Evolutionary conservation across 202 grass and related monocot species (phyloP).

Genomic region (Dendrocalamus latiflorus): DNA sequence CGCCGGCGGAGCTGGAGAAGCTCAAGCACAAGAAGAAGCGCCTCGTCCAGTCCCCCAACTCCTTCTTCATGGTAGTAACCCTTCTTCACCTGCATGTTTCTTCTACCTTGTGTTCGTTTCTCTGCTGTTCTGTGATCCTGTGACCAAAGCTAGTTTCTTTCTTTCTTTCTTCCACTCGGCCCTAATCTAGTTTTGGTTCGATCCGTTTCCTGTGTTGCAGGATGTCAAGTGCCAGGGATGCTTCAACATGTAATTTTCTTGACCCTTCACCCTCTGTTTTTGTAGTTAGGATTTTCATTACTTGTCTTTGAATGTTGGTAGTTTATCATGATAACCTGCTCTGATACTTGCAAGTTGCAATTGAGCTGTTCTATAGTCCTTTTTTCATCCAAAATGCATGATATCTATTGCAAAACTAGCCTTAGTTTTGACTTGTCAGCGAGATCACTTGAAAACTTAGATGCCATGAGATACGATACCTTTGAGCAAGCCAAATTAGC

Average conservation of each 20-base stretch:
- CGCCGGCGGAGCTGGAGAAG: slow-evolving; percentile 64
- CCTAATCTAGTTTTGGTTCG: neutral
- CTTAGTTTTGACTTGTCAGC: no score
- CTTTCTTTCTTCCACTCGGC: neutral
- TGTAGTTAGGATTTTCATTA: neutral
- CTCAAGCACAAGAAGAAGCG: slow-evolving; percentile 78
- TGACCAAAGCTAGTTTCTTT: neutral
- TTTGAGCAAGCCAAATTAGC: no score
- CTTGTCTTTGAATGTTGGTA: neutral
- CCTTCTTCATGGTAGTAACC: slow-evolving; percentile 60
- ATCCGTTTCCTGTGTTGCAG: slow-evolving; percentile 21
- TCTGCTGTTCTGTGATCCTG: neutral
- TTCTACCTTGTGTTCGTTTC: neutral
- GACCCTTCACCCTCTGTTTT: neutral
- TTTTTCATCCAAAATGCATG: neutral
- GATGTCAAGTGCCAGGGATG: slow-evolving; percentile 78
- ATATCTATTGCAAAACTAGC: neutral
- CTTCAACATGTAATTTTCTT: slow-evolving; percentile 58
- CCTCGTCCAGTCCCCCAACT: slow-evolving; percentile 75
- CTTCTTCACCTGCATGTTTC: neutral
- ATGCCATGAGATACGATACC: no score
- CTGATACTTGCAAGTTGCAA: neutral
- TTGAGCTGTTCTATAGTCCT: neutral
- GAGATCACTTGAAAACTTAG: neutral
- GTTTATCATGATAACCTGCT: neutral